Evolutionary conservation across 1,284 basidiomycete genomes (phyloP).

Genomic region (Pseudozyma flocculosa): DNA sequence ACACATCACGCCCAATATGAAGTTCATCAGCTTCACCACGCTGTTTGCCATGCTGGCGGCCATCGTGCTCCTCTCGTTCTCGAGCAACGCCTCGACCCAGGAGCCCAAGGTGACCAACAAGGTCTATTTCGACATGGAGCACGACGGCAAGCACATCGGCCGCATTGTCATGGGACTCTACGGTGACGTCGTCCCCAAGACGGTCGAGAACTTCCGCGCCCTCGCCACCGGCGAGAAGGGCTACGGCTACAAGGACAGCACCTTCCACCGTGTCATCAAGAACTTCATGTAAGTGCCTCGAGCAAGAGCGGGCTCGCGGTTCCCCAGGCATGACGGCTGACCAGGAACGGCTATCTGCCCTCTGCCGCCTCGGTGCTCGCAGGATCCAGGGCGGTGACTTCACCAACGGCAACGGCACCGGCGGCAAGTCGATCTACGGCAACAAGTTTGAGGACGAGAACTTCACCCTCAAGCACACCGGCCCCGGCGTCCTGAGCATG

Average conservation of each 20-base stretch:
- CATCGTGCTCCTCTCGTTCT: constrained; percentile 58
- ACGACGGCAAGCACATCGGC: constrained; percentile 48
- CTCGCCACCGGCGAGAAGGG: constrained; percentile 65
- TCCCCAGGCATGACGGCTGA: too few species aligned
- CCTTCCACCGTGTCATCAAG: constrained; percentile 67
- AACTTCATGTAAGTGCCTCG: constrained; percentile 63
- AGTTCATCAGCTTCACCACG: constrained; percentile 67
- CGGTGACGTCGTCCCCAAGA: constrained; percentile 51
- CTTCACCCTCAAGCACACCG: constrained; percentile 51
- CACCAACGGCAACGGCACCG: constrained; percentile 53
- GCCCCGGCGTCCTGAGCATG: constrained; percentile 45
- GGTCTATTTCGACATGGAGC: constrained; percentile 56
- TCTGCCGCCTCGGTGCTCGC: not conserved
- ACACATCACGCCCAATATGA: too few species aligned
- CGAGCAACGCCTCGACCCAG: constrained; percentile 50
- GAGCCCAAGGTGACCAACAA: constrained; percentile 39
- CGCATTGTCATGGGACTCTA: constrained; percentile 51
- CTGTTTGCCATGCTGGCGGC: constrained; percentile 58
- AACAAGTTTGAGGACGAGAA: constrained; percentile 47
- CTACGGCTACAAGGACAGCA: constrained; percentile 71
- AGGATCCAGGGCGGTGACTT: constrained; percentile 55
- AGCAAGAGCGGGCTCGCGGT: too few species aligned
- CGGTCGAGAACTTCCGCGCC: constrained; percentile 53
- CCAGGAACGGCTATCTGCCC: not conserved
- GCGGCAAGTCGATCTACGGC: constrained; percentile 55